These are phyloP conservation scores for Abrus precatorius DNA, from an alignment of 306 rosid genomes.

Conservation along the genomic window DNA sequence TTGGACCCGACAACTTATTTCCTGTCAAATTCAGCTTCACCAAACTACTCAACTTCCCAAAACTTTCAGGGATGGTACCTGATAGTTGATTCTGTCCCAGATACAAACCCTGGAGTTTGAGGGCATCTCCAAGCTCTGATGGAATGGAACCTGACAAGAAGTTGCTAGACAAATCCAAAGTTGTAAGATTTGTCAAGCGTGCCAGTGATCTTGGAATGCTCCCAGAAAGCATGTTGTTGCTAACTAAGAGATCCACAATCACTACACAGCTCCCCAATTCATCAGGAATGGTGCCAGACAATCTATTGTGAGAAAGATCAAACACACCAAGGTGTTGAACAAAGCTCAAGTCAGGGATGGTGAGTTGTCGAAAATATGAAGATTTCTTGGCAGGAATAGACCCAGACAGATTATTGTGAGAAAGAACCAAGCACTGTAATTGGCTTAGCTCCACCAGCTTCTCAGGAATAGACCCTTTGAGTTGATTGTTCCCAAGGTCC, in stretches of 20 bases:
- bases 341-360: slow-evolving; percentile 86
- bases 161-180: slow-evolving; percentile 92
- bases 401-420: slow-evolving; percentile 87
- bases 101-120: slow-evolving; percentile 87
- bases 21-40: slow-evolving; percentile 95
- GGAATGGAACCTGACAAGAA: slow-evolving; percentile 86
- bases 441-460: slow-evolving; percentile 66
- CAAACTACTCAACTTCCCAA: slow-evolving; percentile 71
- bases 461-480: slow-evolving; percentile 79
- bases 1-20: slow-evolving; percentile 72
- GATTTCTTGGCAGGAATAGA: slow-evolving; percentile 79
- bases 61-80: slow-evolving; percentile 72
- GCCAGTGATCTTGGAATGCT: slow-evolving; percentile 75
- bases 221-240: slow-evolving; percentile 83
- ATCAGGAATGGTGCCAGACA: slow-evolving; percentile 90
- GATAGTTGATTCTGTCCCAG: slow-evolving; percentile 77
- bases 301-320: slow-evolving; percentile 83
- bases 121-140: slow-evolving; percentile 68
- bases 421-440: slow-evolving; percentile 89
- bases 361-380: slow-evolving; percentile 72
- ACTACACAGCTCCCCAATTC: slow-evolving; percentile 74
- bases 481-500: slow-evolving; percentile 85
- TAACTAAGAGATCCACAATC: slow-evolving; percentile 75
- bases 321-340: slow-evolving; percentile 91
- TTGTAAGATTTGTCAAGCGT: slow-evolving; percentile 72